Evolutionary conservation across 768 basidiomycete genomes (phyloP).

Genomic region (Gymnopilus junonius): DNA sequence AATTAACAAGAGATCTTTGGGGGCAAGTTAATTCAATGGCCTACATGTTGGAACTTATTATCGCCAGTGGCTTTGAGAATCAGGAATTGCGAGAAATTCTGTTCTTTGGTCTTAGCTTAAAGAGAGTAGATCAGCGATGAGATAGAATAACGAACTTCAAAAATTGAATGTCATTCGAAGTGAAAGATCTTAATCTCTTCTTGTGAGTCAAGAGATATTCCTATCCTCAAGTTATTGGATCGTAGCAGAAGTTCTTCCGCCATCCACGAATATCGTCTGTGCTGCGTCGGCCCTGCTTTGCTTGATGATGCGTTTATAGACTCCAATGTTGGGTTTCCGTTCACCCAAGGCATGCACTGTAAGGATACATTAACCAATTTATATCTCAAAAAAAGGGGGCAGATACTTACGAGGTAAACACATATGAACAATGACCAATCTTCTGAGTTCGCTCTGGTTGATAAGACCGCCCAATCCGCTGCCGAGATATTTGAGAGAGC

Average conservation of each 20-base stretch:
- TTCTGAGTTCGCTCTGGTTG: slow-evolving; percentile 37
- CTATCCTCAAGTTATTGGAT: slow-evolving; percentile 48
- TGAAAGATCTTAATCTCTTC: slow-evolving; percentile 47
- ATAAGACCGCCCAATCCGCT: slow-evolving; percentile 53
- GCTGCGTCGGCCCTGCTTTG: slow-evolving; percentile 48
- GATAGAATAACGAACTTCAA: slow-evolving; percentile 22
- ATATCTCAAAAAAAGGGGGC: neutral
- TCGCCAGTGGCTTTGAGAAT: slow-evolving; percentile 57
- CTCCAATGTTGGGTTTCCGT: slow-evolving; percentile 59
- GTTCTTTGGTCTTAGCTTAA: slow-evolving; percentile 51
- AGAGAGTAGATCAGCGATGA: slow-evolving; percentile 12
- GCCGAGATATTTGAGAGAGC: slow-evolving; percentile 66
- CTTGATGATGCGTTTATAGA: slow-evolving; percentile 53
- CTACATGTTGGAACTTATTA: slow-evolving; percentile 28
- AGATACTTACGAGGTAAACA: slow-evolving; percentile 43
- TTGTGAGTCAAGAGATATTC: slow-evolving; percentile 46
- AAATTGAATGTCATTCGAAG: slow-evolving; percentile 33
- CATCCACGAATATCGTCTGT: slow-evolving; percentile 59
- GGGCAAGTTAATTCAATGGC: neutral
- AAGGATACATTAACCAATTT: neutral
- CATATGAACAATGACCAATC: slow-evolving; percentile 54
- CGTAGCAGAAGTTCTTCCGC: slow-evolving; percentile 50
- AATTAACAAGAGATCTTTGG: slow-evolving; percentile 45
- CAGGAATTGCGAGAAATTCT: slow-evolving; percentile 64
- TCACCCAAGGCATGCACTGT: slow-evolving; percentile 46